A percentile compares a stretch with the other conserved stretches of the same genome.
Conservation (phyloP, 2,329 filamentous ascomycete genomes). For the Eutypella sp. region DNA sequence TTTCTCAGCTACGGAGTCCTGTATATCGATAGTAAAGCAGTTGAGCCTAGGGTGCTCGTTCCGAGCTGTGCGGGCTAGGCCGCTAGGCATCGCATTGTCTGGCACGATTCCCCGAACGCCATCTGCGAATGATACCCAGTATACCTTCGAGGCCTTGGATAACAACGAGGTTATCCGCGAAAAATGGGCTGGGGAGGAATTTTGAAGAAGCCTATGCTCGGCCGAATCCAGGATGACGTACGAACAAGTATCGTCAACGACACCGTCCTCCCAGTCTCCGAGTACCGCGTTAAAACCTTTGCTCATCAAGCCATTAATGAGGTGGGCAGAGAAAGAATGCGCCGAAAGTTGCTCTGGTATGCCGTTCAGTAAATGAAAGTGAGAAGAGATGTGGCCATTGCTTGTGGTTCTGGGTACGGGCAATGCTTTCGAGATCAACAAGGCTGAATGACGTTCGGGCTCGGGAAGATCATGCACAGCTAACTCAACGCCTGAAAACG, state of each 20-base stretch:
- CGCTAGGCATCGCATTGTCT: neutral
- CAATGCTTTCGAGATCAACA: neutral
- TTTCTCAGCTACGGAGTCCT: neutral
- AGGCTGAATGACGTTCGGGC: neutral
- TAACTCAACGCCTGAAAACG: conserved; percentile 3
- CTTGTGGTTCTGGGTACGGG: neutral
- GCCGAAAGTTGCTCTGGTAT: neutral
- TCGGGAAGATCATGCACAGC: conserved; percentile 2
- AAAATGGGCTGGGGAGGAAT: neutral
- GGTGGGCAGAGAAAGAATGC: neutral
- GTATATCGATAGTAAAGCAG: neutral
- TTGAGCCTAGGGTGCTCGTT: neutral
- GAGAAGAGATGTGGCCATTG: neutral
- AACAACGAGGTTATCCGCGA: neutral
- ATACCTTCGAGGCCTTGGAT: neutral
- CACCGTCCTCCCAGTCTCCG: neutral
- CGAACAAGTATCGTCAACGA: neutral
- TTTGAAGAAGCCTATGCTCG: neutral
- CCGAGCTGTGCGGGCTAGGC: neutral
- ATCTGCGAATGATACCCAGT: conserved; percentile 2
- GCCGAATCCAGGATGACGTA: conserved; percentile 1
- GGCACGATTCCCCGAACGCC: neutral
- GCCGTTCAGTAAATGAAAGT: neutral
- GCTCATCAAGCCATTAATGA: neutral
- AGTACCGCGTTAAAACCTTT: neutral